These are phyloP conservation scores for Phylloboletellus chloephorus DNA, from an alignment of 1,284 basidiomycete genomes.

Conservation along the genomic window DNA sequence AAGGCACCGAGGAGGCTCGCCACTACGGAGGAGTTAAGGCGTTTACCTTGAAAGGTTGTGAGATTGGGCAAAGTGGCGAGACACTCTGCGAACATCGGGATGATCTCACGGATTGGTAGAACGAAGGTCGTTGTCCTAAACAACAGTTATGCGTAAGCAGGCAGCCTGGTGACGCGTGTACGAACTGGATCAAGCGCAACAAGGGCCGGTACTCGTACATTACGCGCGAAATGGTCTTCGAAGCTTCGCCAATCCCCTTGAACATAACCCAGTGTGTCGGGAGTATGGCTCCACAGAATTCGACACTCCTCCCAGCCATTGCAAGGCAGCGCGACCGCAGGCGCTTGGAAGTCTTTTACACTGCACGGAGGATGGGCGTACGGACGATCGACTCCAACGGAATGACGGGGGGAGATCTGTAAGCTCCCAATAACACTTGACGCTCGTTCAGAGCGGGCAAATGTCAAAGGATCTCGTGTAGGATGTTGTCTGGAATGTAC, in stretches of 20 bases:
- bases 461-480: conserved; percentile 9
- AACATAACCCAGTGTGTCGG: not conserved
- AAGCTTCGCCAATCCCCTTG: not conserved
- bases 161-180: not conserved
- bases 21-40: not conserved
- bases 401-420: not conserved
- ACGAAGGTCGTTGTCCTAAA: conserved; percentile 28
- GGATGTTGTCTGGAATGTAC: conserved; percentile 11
- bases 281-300: conserved; percentile 7
- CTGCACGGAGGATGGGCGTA: conserved; percentile 1
- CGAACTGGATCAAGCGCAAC: conserved; percentile 12
- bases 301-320: conserved; percentile 17
- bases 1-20: not conserved
- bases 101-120: conserved; percentile 12
- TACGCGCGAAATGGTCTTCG: not conserved
- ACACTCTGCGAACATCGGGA: conserved; percentile 31
- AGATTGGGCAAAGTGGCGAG: conserved; percentile 33
- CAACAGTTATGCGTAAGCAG: not conserved
- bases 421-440: not conserved
- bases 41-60: conserved; percentile 27
- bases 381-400: conserved; percentile 1
- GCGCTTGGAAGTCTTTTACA: conserved; percentile 8
- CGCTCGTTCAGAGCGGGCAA: conserved; percentile 6
- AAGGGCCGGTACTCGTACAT: conserved; percentile 8
- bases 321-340: conserved; percentile 13